A percentile compares a stretch with the other conserved stretches of the same genome.
Conservation (phyloP, 495 filamentous ascomycete genomes). For the Aspergillus incahuasiensis region DNA sequence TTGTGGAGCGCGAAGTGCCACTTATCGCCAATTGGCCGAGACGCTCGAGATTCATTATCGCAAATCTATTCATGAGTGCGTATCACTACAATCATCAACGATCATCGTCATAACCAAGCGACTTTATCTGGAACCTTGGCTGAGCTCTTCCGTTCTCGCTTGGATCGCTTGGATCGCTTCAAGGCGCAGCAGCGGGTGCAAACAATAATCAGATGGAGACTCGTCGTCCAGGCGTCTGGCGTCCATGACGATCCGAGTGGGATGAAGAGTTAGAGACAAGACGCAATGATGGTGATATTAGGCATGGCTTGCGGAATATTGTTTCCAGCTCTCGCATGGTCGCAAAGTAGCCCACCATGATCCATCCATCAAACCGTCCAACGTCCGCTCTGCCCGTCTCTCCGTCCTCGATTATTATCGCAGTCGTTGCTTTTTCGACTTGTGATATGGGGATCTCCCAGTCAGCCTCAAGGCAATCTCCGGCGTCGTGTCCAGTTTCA, state of each 20-base stretch:
- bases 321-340: constrained; percentile 4
- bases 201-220: neutral
- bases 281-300: neutral
- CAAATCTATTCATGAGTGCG: neutral
- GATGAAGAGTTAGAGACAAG: neutral
- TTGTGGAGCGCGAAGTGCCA: constrained; percentile 2
- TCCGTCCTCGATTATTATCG: neutral
- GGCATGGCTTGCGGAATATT: neutral
- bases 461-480: constrained; percentile 7
- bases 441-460: constrained; percentile 2
- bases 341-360: neutral
- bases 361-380: neutral
- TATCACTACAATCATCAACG: neutral
- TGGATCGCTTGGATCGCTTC: neutral
- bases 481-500: neutral
- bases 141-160: neutral
- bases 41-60: neutral
- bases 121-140: constrained; percentile 8
- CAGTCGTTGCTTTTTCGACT: constrained; percentile 1
- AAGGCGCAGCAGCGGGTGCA: neutral
- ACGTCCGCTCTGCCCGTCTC: neutral
- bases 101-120: constrained; percentile 1
- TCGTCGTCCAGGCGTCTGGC: neutral
- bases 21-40: neutral
- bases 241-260: neutral